A percentile compares a stretch with the other conserved stretches of the same genome.
Evolutionary conservation across 352 stramenopile genomes (phyloP).

Genomic region (Globisporangium orthogonon): DNA sequence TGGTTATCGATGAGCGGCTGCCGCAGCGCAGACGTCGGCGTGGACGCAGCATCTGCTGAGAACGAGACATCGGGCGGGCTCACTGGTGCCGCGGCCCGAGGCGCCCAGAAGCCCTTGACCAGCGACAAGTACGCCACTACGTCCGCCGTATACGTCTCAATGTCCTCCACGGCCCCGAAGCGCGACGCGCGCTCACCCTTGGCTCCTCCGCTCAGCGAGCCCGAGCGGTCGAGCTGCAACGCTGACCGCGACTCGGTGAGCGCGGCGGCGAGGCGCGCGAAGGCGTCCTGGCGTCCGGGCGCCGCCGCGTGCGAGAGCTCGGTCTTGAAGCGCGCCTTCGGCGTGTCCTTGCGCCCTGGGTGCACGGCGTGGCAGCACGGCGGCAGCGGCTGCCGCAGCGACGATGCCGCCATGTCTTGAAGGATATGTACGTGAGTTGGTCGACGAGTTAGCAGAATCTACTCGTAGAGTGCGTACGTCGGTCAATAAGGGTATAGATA

Average conservation of each 20-base stretch:
- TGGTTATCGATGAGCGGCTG: conserved; percentile 38
- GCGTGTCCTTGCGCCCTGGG: conserved; percentile 27
- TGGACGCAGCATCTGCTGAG: background rate
- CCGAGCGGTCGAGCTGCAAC: conserved; percentile 21
- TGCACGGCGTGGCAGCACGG: conserved; percentile 49
- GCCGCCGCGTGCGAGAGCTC: conserved; percentile 34
- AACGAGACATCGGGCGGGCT: conserved; percentile 3
- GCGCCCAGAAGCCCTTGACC: conserved; percentile 40
- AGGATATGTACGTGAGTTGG: too few species aligned
- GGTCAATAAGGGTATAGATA: too few species aligned
- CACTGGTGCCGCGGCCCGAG: conserved; percentile 8
- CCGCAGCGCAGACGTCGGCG: conserved; percentile 16
- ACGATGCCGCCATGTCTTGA: conserved; percentile 3
- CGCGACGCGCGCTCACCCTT: conserved; percentile 15
- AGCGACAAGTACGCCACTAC: conserved; percentile 45
- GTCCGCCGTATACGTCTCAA: conserved; percentile 25
- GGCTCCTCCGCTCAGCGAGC: background rate
- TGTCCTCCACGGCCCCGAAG: conserved; percentile 23
- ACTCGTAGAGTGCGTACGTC: too few species aligned
- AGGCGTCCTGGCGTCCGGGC: conserved; percentile 20
- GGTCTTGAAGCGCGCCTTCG: conserved; percentile 34
- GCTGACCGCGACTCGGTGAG: conserved; percentile 31
- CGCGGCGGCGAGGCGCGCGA: conserved; percentile 29
- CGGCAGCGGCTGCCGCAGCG: conserved; percentile 34
- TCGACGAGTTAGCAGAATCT: too few species aligned